A percentile compares a stretch with the other conserved stretches of the same genome.
Conservation (phyloP, 2,329 filamentous ascomycete genomes). For the Botrytis galanthina region DNA sequence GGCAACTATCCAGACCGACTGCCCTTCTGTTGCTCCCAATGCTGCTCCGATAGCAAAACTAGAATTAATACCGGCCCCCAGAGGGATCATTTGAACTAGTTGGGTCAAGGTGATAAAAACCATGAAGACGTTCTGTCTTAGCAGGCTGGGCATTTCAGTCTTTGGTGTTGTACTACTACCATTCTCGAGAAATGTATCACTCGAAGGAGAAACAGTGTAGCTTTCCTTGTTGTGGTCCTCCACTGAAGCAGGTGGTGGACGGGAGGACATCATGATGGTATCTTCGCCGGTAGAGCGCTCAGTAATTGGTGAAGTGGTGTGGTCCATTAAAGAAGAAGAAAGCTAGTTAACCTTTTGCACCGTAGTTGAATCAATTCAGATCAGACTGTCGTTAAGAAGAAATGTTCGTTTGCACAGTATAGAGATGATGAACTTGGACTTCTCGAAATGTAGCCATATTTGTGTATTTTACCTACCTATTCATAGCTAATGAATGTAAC, state of each 20-base stretch:
- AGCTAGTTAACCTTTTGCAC: background rate
- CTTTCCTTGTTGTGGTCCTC: background rate
- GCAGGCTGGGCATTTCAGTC: background rate
- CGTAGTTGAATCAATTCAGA: background rate
- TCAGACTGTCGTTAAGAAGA: background rate
- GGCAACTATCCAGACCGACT: conserved; percentile 16
- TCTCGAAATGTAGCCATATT: conserved; percentile 9
- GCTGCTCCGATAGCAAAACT: conserved; percentile 11
- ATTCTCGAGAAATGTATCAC: background rate
- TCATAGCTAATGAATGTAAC: background rate
- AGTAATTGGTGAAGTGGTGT: background rate
- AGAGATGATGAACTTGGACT: background rate
- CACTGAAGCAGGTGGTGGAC: background rate
- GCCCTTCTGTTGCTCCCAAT: conserved; percentile 7
- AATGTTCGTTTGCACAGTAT: background rate
- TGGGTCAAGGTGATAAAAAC: conserved; percentile 17
- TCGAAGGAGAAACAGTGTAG: background rate
- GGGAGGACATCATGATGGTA: background rate
- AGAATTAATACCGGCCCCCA: conserved; percentile 17
- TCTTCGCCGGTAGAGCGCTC: background rate
- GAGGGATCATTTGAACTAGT: conserved; percentile 19
- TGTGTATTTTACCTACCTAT: background rate
- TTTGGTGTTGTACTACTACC: conserved; percentile 7
- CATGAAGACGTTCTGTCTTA: conserved; percentile 16
- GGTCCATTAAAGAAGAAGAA: background rate